These are phyloP conservation scores for Rhizopogon roseolus DNA, from an alignment of 768 basidiomycete species.

Conservation along the genomic window DNA sequence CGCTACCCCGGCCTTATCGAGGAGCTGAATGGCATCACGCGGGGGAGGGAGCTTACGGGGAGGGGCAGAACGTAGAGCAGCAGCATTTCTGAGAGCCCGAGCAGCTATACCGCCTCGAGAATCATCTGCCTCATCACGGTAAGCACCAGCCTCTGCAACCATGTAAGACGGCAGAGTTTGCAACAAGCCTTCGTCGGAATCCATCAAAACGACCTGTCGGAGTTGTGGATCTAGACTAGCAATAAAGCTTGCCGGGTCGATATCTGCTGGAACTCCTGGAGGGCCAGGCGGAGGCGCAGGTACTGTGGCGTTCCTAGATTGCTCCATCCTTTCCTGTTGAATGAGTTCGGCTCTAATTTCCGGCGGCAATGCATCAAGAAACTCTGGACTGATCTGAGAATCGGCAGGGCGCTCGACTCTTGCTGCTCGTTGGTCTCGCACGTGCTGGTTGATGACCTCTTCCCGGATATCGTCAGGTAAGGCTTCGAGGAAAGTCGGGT, in stretches of 20 bases:
- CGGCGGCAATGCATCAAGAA: constrained; percentile 92
- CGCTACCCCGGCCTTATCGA: constrained; percentile 87
- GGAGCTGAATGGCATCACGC: constrained; percentile 88
- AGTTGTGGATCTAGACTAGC: constrained; percentile 87
- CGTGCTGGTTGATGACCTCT: constrained; percentile 95
- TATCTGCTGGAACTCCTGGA: constrained; percentile 53
- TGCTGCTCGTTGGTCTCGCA: constrained; percentile 84
- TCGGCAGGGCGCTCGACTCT: constrained; percentile 70
- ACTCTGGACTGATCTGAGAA: constrained; percentile 90
- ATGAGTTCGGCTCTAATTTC: constrained; percentile 97
- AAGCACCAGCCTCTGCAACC: constrained; percentile 76
- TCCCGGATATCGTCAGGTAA: constrained; percentile 98
- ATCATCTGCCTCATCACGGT: constrained; percentile 50
- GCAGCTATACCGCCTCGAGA: constrained; percentile 21
- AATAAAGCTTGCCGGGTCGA: constrained; percentile 88
- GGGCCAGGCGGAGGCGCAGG: constrained; percentile 25
- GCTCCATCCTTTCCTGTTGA: constrained; percentile 88
- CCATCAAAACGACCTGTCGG: constrained; percentile 86
- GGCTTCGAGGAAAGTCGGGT: constrained; percentile 96
- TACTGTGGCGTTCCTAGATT: constrained; percentile 48
- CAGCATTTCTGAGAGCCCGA: constrained; percentile 9
- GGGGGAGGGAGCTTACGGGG: constrained; percentile 49
- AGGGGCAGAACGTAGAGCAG: constrained; percentile 20
- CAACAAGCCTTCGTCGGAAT: constrained; percentile 82
- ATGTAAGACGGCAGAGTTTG: constrained; percentile 80